A percentile compares a stretch with the other conserved stretches of the same genome.
phyloP scores from a whole-genome alignment of 1,139 yeast genomes.

The Saccharomycopsis phalli region DNA sequence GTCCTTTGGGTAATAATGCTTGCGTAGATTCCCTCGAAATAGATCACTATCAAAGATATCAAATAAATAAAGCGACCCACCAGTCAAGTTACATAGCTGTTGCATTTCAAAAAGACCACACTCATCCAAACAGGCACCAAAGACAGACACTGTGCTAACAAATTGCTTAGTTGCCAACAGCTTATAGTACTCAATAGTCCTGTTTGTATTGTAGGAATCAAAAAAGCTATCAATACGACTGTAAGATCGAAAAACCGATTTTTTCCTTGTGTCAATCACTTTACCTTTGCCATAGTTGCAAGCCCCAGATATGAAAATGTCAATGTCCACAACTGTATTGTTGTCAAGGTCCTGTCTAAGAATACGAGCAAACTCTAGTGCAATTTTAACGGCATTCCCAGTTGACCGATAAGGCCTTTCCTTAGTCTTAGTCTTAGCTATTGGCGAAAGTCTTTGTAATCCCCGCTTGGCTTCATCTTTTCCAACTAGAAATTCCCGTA shows the following conservation, averaged over 20 bases:
- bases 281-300: conserved; percentile 58
- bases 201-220: conserved; percentile 48
- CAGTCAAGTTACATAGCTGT: conserved; percentile 46
- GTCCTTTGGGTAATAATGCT: conserved; percentile 22
- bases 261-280: conserved; percentile 48
- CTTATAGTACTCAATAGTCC: conserved; percentile 48
- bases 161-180: conserved; percentile 39
- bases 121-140: conserved; percentile 58
- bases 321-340: conserved; percentile 47
- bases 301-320: conserved; percentile 56
- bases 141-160: conserved; percentile 42
- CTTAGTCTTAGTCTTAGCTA: conserved; percentile 43
- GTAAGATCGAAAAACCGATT: conserved; percentile 59
- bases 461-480: neutral
- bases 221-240: conserved; percentile 42
- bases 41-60: conserved; percentile 61
- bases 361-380: conserved; percentile 43
- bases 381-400: conserved; percentile 52
- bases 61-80: conserved; percentile 51
- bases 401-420: conserved; percentile 53
- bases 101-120: conserved; percentile 64
- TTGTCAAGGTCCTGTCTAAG: conserved; percentile 23
- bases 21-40: conserved; percentile 47
- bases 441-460: conserved; percentile 31
- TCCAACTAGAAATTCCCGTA: no score